phyloP scores from a whole-genome alignment of 768 basidiomycete species.

The Lanmaoa rubissima region DNA sequence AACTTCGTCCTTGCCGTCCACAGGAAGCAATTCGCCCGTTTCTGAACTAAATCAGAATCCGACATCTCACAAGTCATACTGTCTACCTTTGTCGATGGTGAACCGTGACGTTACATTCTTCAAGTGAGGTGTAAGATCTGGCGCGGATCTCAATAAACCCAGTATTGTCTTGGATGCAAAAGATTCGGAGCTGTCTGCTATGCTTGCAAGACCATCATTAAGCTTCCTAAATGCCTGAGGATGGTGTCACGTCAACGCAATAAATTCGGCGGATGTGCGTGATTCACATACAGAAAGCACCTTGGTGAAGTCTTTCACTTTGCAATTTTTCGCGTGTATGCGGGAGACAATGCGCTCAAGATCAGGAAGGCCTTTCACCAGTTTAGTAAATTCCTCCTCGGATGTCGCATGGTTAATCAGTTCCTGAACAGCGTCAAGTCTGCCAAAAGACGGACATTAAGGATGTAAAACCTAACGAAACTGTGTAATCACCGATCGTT shows the following conservation, averaged over 20 bases:
- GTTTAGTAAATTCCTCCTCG: slow-evolving; percentile 66
- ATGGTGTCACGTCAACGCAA: slow-evolving; percentile 2
- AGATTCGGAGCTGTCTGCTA: slow-evolving; percentile 62
- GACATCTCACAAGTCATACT: slow-evolving; percentile 4
- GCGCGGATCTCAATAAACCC: slow-evolving; percentile 74
- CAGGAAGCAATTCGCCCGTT: slow-evolving; percentile 70
- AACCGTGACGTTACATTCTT: slow-evolving; percentile 73
- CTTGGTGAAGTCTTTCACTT: slow-evolving; percentile 82
- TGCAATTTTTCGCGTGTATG: slow-evolving; percentile 90
- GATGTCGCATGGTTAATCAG: slow-evolving; percentile 79
- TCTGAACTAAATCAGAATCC: slow-evolving; percentile 41
- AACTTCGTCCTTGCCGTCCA: slow-evolving; percentile 78
- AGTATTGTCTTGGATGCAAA: slow-evolving; percentile 79
- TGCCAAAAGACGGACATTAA: slow-evolving; percentile 33
- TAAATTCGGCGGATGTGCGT: background rate
- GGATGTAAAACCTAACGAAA: slow-evolving; percentile 7
- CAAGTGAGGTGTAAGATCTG: slow-evolving; percentile 72
- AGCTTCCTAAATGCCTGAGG: slow-evolving; percentile 75
- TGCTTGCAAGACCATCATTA: slow-evolving; percentile 58
- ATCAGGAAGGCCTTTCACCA: slow-evolving; percentile 85
- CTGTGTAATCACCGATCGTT: slow-evolving; percentile 67
- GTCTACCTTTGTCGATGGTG: slow-evolving; percentile 54
- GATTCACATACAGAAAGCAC: slow-evolving; percentile 61
- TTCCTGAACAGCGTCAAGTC: slow-evolving; percentile 93
- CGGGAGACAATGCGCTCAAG: slow-evolving; percentile 92